Base-by-base conservation (phyloP, 169 alveolate genomes). In the Eimeria falciformis region DNA sequence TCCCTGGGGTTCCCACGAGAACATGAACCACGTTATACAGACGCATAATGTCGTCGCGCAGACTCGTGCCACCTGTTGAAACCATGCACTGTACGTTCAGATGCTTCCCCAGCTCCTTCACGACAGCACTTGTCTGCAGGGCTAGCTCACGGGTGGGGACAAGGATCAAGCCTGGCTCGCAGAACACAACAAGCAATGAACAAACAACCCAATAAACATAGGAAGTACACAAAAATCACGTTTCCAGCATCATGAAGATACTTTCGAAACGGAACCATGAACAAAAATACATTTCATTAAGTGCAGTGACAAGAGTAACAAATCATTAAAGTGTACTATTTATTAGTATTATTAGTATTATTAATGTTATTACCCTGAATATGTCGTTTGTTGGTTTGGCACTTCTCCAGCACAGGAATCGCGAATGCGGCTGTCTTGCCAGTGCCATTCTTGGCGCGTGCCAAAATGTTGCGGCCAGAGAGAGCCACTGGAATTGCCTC, bases 1-100 rank as follows among this genome's bases (percentile, higher is more conserved):
- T 96, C 43, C 99, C 99, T 18, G 99, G 99, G 6, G 99, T 99
- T n/a, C 99, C 99, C 25, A 99, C 99, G n/a, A 99, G 95, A 2
- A 98, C 97, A 93, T 98, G 99, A 27, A 98, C 99, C 50, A 98
- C 97, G 91, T 98, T 97, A 94, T 98, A 97, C 69, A 99, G 93
- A 58, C 99, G 97, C 96, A 97, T 97, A 68, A 98, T 98, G 94
- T 99, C 99, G 81, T 99, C 99, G 56, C 99, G 95, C 62, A 99
- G 95, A 86, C 98, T 96, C 14, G 99, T 98, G 53, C 99, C 99
- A 56, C 99, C 99, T 0, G 99, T 98, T 43, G 99, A 97, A 18
- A 98, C 99, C 99, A 99, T 98, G 94, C 99, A 98, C 95, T 98
- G 99, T 17, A 98, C 99, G 93, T 98, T 96, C 96, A 98, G 96